Evolutionary conservation across 495 filamentous ascomycete genomes (phyloP), one percentile per base, ranked within the genome.

Genomic region (Aspergillus avenaceus): DNA sequence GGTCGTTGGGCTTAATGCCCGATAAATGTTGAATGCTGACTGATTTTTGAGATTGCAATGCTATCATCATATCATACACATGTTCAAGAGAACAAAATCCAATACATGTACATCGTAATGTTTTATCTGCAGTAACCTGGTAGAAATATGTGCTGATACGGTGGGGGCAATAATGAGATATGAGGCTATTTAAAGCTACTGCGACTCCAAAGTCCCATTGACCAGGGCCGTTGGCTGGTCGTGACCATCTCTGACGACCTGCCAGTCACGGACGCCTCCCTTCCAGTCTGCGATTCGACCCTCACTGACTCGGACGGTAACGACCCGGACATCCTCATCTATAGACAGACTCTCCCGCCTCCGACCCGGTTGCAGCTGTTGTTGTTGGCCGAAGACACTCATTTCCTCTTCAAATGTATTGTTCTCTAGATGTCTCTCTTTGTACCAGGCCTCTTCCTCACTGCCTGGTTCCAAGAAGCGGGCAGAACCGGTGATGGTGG

Each of bases 401-500:
- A 69, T 74, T 58, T 77, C 77, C 58, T 73, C 65, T 26, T 73
- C 74, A 66, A 95, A 95, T 0, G 87, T 92, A 65, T 97, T 95
- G 62, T 97, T 96, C 68, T 90, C 90, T 54, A 96, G 59, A 73
- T 98, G 93, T 55, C 74, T 73, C 45, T 82, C 80, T 56, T 87
- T 85, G 58, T 85, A 96, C 77, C 84, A 97, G 12, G 58, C 49
- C 66, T 97, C 93, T 60, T 95, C 87, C 32, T 88, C 86, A 2
- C 82, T 87, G 2, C 84, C 90, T 5, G 70, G 60, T 5, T 83
- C 75, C 28, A 95, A 74, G 29, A 98, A 72, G 23, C 77, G 69
- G 2, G 93, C 92, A 25, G 80, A 73, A 8, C 93, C 93, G 56
- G 91, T 93, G 60, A 98, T 91, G 2, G 93, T 97, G 4, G 89